phyloP scores from a whole-genome alignment of 2,329 filamentous ascomycete species.

The Septoria petroselini region DNA sequence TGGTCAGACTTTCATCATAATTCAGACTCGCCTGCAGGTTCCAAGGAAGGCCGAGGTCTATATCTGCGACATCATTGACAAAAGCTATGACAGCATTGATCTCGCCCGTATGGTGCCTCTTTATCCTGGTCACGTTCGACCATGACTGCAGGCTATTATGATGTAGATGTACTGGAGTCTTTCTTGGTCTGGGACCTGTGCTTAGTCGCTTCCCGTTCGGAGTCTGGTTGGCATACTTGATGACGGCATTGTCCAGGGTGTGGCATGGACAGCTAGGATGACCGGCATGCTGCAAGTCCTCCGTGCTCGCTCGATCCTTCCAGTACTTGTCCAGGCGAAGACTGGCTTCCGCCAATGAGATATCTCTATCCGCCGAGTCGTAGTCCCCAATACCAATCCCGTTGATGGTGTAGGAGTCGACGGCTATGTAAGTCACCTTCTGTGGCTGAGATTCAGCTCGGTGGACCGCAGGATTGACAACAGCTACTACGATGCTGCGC shows the following conservation, averaged over 20 bases:
- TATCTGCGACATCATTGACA: not conserved
- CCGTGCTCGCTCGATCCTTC: not conserved
- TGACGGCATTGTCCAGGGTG: not conserved
- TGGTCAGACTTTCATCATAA: not conserved
- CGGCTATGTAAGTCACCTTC: not conserved
- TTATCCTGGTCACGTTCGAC: not conserved
- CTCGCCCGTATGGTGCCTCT: not conserved
- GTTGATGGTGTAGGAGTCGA: conserved; percentile 1
- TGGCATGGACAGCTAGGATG: not conserved
- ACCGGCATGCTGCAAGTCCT: not conserved
- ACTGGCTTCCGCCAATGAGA: not conserved
- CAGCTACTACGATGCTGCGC: not conserved
- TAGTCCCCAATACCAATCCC: conserved; percentile 2
- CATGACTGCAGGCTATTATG: not conserved
- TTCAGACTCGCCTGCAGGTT: not conserved
- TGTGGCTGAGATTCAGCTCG: not conserved
- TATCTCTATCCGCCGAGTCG: not conserved
- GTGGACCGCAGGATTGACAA: not conserved
- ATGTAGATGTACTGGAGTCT: not conserved
- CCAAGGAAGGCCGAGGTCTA: not conserved
- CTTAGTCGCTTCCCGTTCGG: not conserved
- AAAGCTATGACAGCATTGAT: conserved; percentile 2
- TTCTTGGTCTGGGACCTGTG: not conserved
- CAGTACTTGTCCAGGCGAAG: not conserved
- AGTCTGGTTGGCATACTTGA: not conserved